Conservation (phyloP, 2,329 filamentous ascomycete genomes). For the Alternaria sp. region DNA sequence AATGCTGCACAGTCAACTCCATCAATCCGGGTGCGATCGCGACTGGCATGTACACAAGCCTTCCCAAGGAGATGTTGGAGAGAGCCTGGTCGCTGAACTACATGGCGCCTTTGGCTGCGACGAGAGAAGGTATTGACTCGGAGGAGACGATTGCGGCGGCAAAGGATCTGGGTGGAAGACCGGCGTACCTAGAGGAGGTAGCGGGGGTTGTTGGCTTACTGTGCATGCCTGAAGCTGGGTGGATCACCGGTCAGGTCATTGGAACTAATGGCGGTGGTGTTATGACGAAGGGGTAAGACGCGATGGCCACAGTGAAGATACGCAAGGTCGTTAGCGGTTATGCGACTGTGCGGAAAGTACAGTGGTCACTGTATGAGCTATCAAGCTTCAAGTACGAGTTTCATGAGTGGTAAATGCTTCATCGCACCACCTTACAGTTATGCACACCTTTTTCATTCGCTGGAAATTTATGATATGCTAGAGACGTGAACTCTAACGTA, state of each 20-base stretch:
- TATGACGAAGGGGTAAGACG: conserved; percentile 48
- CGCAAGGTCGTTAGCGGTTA: background rate
- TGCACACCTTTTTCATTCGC: background rate
- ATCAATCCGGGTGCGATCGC: conserved; percentile 68
- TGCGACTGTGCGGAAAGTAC: background rate
- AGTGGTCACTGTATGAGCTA: background rate
- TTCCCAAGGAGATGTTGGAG: conserved; percentile 65
- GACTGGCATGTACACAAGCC: conserved; percentile 60
- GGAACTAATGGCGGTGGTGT: conserved; percentile 78
- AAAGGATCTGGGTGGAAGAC: conserved; percentile 58
- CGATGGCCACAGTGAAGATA: background rate
- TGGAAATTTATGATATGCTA: background rate
- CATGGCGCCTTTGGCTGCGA: conserved; percentile 67
- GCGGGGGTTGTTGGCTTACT: conserved; percentile 77
- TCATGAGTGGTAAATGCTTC: background rate
- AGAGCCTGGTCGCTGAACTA: conserved; percentile 63
- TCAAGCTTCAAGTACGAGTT: background rate
- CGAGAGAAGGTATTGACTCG: conserved; percentile 46
- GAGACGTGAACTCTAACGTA: background rate
- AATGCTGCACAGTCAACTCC: conserved; percentile 65
- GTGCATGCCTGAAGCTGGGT: conserved; percentile 69
- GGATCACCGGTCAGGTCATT: conserved; percentile 77
- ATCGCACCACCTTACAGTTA: background rate
- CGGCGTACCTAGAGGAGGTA: conserved; percentile 69
- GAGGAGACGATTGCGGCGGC: conserved; percentile 64